Evolutionary conservation across 352 stramenopile genomes (phyloP).

Genomic region (Pythium brachiatum): DNA sequence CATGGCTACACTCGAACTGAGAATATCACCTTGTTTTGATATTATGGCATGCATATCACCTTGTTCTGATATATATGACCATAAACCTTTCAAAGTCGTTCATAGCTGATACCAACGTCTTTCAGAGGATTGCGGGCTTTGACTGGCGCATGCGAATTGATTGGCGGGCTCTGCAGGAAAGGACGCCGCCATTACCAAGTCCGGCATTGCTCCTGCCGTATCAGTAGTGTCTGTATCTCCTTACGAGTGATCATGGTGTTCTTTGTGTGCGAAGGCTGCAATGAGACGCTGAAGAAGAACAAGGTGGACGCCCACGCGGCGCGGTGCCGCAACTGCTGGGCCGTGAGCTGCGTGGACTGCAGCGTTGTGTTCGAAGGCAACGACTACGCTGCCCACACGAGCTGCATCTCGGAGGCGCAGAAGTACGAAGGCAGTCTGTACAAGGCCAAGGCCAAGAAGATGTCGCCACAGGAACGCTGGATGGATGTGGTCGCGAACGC

Average conservation of each 20-base stretch:
- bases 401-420: constrained; percentile 92
- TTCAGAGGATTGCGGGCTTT: background rate
- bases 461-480: constrained; percentile 88
- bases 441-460: constrained; percentile 69
- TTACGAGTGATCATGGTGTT: constrained; percentile 59
- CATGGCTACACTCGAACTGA: background rate
- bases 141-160: constrained; percentile 4
- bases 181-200: background rate
- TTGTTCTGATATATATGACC: background rate
- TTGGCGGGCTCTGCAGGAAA: constrained; percentile 3
- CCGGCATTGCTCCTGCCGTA: background rate
- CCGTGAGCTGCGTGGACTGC: constrained; percentile 94
- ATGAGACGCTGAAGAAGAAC: constrained; percentile 94
- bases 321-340: constrained; percentile 86
- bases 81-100: background rate
- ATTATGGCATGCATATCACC: background rate
- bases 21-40: background rate
- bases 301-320: constrained; percentile 89
- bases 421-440: constrained; percentile 93
- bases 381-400: constrained; percentile 87
- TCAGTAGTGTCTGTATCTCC: no score
- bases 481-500: constrained; percentile 67
- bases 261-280: constrained; percentile 86
- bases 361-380: constrained; percentile 88
- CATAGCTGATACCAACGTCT: background rate